Conservation (phyloP, 2,329 filamentous ascomycete genomes). For the Colletotrichum liriopes region DNA sequence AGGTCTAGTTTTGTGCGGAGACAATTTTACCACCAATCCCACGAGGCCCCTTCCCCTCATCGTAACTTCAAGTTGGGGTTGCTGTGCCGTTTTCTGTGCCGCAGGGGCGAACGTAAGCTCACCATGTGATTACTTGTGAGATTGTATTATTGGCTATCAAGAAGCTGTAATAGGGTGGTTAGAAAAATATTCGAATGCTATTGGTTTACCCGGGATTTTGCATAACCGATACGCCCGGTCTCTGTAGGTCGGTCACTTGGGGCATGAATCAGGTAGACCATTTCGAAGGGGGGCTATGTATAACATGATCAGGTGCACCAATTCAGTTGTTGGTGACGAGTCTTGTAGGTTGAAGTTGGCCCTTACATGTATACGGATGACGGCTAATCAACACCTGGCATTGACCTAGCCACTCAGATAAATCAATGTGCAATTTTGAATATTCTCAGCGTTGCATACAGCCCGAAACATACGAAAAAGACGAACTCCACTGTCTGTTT, state of each 20-base stretch:
- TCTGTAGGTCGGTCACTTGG: neutral
- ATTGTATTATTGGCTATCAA: neutral
- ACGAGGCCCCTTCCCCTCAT: neutral
- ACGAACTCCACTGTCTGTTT: neutral
- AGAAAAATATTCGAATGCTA: too few species aligned
- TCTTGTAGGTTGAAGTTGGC: neutral
- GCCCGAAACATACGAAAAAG: too few species aligned
- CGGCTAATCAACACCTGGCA: neutral
- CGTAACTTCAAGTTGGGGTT: neutral
- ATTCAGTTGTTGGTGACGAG: neutral
- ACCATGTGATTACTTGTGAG: too few species aligned
- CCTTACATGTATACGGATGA: neutral
- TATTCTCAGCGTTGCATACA: neutral
- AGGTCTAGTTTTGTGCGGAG: neutral
- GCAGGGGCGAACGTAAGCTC: neutral
- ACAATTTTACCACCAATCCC: slow-evolving; percentile 16
- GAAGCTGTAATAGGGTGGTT: neutral
- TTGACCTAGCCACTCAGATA: neutral
- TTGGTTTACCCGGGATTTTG: neutral
- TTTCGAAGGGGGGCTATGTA: neutral
- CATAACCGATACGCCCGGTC: slow-evolving; percentile 4
- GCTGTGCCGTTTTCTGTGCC: neutral
- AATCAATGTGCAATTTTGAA: neutral
- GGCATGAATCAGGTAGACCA: too few species aligned
- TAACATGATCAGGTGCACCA: too few species aligned